A percentile compares a stretch with the other conserved stretches of the same genome.
Evolutionary conservation across 768 basidiomycete genomes (phyloP).

Genomic region (Panus rudis): DNA sequence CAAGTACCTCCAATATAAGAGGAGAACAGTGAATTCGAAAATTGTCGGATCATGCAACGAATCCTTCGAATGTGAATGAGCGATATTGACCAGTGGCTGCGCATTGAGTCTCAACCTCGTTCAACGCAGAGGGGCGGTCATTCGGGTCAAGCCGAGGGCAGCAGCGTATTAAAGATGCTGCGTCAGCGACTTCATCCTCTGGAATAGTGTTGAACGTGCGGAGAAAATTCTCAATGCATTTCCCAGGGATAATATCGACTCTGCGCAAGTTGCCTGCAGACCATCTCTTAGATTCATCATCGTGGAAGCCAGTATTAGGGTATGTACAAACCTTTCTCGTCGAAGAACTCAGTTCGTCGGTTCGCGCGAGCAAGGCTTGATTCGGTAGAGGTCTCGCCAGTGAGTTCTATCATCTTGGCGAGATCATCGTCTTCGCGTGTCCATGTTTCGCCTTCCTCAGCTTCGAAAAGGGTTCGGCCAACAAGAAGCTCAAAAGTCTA

Average conservation of each 20-base stretch:
- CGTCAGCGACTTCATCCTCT: constrained; percentile 1
- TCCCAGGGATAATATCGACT: background rate
- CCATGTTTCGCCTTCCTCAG: constrained; percentile 12
- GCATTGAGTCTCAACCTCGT: constrained; percentile 7
- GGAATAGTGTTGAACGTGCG: background rate
- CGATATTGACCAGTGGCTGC: no score
- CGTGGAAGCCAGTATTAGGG: background rate
- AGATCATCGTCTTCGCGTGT: constrained; percentile 22
- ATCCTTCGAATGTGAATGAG: no score
- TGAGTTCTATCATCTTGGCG: constrained; percentile 24
- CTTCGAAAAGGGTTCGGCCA: constrained; percentile 19
- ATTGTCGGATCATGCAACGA: no score
- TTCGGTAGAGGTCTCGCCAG: constrained; percentile 18
- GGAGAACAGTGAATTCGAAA: no score
- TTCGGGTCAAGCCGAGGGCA: constrained; percentile 3
- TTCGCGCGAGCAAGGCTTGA: constrained; percentile 10
- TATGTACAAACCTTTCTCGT: constrained; percentile 6
- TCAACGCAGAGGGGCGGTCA: constrained; percentile 4
- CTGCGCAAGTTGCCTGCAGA: background rate
- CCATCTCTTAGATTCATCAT: background rate
- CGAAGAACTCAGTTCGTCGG: constrained; percentile 2
- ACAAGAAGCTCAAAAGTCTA: constrained; percentile 22
- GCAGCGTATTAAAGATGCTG: constrained; percentile 3
- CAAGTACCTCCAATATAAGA: no score
- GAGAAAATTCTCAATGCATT: constrained; percentile 1